Evolutionary conservation across 805 yeast genomes (phyloP).

Genomic region (Saccharomycopsis amapae): DNA sequence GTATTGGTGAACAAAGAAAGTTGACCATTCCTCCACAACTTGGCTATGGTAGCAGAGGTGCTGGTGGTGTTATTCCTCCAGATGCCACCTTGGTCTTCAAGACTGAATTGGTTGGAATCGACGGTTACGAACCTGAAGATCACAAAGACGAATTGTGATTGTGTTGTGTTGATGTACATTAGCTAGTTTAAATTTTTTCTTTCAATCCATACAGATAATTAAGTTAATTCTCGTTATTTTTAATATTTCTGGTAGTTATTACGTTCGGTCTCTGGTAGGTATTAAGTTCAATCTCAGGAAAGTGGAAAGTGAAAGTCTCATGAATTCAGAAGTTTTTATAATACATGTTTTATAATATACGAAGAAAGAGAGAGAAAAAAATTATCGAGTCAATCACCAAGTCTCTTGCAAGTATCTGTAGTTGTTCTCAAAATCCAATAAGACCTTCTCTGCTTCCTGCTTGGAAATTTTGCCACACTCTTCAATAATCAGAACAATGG

Average conservation of each 20-base stretch:
- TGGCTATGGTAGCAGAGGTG: slow-evolving; percentile 72
- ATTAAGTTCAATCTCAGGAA: no score
- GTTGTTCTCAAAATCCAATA: slow-evolving; percentile 52
- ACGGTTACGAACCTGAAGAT: slow-evolving; percentile 11
- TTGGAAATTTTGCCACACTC: slow-evolving; percentile 37
- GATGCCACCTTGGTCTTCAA: slow-evolving; percentile 64
- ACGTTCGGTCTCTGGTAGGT: no score
- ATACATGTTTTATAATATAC: neutral
- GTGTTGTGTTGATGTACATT: neutral
- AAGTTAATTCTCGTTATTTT: no score
- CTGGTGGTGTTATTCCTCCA: slow-evolving; percentile 74
- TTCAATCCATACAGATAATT: no score
- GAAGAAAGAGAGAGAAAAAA: no score
- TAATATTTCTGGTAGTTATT: no score
- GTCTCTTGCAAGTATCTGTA: slow-evolving; percentile 81
- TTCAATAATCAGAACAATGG: slow-evolving; percentile 55
- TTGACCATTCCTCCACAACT: slow-evolving; percentile 71
- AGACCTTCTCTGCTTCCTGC: slow-evolving; percentile 41
- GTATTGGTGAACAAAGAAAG: slow-evolving; percentile 80
- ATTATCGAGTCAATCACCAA: no score
- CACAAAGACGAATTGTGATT: slow-evolving; percentile 15
- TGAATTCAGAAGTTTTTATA: no score
- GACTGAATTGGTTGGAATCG: slow-evolving; percentile 54
- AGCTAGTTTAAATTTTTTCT: neutral
- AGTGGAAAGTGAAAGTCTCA: no score